Base-by-base conservation (phyloP, 495 filamentous ascomycete species). In the Neurospora sp. region DNA sequence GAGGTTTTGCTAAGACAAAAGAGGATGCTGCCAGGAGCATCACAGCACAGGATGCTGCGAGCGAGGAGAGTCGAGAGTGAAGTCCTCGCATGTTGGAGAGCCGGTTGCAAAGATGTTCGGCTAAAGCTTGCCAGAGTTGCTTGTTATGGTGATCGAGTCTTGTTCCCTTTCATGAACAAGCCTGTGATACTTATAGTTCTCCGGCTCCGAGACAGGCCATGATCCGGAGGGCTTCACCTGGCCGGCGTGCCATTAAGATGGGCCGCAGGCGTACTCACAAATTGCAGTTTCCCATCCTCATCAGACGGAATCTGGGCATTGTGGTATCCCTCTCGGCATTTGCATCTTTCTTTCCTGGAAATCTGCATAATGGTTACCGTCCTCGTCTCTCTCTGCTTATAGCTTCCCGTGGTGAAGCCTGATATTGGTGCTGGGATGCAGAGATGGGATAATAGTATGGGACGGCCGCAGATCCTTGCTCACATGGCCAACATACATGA, bases 11-110 rank as follows among this genome's bases (percentile, higher is more conserved):
- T 6, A 48, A 22, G 8, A 69, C 45, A 2, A 73, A 37, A 38
- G 14, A 22, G 27, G 45, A 37, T 44, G 40, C 38, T 48, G 69
- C 10, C 8, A 69, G 20, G 31, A 39, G 16, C 70, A 73, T 59
- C 8, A 69, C 61, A 42, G 73, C 73, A 45, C 73, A 71, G 70
- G 40, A 70, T 40, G 70, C 73, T 39, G 73, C n/a, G 70, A 44
- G 8, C 9, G 40, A 27, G 1, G 6, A 45, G 42, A 45, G 16
- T 45, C 22, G 37, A 39, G 14, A 4, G 37, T 40, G 59, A 22
- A 48, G 7, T 35, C 12, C 37, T 4, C 10, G 41, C 65, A 69
- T 73, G 10, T 22, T 73, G 22, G 7, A 5, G 17, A 3, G 44
- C 42, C 7, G 16, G 17, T 2, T 53, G 9, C 8, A 16, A 27